Percentiles rank a stretch among this genome's conserved stretches.
phyloP scores from a whole-genome alignment of 768 basidiomycete species.

The Tephrocybe sp. region DNA sequence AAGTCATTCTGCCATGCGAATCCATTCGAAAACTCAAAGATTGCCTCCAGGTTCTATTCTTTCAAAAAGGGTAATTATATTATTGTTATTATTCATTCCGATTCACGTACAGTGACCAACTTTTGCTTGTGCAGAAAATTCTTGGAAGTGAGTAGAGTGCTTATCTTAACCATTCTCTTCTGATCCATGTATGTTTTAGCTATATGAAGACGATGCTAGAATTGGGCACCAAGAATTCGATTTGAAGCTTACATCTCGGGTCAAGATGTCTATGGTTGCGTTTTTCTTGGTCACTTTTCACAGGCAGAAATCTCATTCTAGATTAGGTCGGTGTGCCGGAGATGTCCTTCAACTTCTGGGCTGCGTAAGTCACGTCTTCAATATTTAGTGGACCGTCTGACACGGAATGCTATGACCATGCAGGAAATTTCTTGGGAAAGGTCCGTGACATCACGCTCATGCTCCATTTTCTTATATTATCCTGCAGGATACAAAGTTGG shows the following conservation, averaged over 20 bases:
- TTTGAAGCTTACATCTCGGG: conserved; percentile 84
- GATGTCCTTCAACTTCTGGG: conserved; percentile 90
- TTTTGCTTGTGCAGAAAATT: conserved; percentile 56
- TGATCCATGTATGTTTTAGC: conserved; percentile 27
- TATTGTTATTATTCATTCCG: not conserved
- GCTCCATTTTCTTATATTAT: not conserved
- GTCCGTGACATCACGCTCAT: conserved; percentile 25
- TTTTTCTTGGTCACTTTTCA: not conserved
- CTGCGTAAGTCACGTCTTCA: conserved; percentile 53
- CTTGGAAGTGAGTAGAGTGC: conserved; percentile 50
- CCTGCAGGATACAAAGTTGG: conserved; percentile 86
- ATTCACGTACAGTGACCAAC: not conserved
- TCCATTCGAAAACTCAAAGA: conserved; percentile 13
- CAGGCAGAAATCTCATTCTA: not conserved
- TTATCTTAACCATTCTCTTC: not conserved
- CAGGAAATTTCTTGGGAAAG: conserved; percentile 83
- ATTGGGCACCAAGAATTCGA: conserved; percentile 95
- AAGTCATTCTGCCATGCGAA: conserved; percentile 13
- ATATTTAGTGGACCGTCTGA: not conserved
- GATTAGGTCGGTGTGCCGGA: conserved; percentile 92
- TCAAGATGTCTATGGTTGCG: conserved; percentile 98
- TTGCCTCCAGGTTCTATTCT: conserved; percentile 75
- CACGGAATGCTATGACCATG: not conserved
- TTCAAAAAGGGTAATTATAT: conserved; percentile 85
- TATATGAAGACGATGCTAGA: conserved; percentile 96